Base-by-base conservation (phyloP, 345 rosid species). In the Citrus australasica region DNA sequence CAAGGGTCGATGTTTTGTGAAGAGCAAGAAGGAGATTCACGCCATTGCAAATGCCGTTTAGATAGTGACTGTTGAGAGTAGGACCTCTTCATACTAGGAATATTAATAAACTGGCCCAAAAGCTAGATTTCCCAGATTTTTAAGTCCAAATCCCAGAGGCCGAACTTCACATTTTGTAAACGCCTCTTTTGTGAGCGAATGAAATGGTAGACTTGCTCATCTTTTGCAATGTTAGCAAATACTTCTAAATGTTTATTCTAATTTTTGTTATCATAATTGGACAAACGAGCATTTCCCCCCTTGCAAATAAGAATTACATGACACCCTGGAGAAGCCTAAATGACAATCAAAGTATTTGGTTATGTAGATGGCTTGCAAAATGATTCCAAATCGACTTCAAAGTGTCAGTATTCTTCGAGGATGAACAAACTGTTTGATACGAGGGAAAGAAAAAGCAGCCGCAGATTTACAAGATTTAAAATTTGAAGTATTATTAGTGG, bases 21-120 rank as follows among this genome's bases (percentile, higher is more conserved):
- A 79, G 84, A 88, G 90, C 83, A 83, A 81, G 86, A 87, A 77
- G 80, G 86, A 84, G 73, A 86, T 85, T 46, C 78, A 81, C 33
- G 85, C 78, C 16, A 71, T 80, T 58, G 83, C 83, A 53, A 37
- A 73, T n/a, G 79, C 76, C 27, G 77, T 69, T 27, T 55, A 4
- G 55, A 25, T 38, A 13, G 67, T 13, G 9, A 76, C 25, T 64
- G 2, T 17, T 53, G 51, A 46, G 51, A 13, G 51, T 13, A 46
- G 16, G 16, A 46, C 51, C 51, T 46, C 4, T 46, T 46, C 51
- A 13, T 13, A 3, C 5, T 11, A 46, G 17, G 51, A 46, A 46
- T 3, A 46, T 46, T 14, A 46, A 11, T 46, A 53, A 53, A 17
- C 40, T 56, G 17, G 51, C 10, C 51, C 37, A 7, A 46, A 37